Evolutionary conservation across 2,329 filamentous ascomycete genomes (phyloP).

Genomic region (Coccinonectria pachysandricola): DNA sequence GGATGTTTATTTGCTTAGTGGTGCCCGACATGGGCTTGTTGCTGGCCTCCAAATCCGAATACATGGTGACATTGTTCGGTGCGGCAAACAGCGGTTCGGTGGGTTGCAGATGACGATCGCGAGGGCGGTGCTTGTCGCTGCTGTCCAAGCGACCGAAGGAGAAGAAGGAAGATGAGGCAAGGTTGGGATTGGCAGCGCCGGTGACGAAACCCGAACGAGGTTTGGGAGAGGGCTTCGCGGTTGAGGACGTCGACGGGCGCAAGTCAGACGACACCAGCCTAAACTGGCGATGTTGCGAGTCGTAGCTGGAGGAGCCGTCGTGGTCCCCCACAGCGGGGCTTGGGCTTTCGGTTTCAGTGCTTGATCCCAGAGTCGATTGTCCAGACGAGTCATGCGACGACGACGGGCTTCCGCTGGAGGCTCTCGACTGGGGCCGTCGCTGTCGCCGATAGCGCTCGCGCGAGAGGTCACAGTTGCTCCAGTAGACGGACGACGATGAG

Average conservation of each 20-base stretch:
- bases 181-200: too few species aligned
- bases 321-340: slow-evolving; percentile 19
- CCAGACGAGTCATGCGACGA: slow-evolving; percentile 15
- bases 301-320: slow-evolving; percentile 9
- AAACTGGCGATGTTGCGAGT: slow-evolving; percentile 5
- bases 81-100: slow-evolving; percentile 7
- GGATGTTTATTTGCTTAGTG: slow-evolving; percentile 24
- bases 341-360: too few species aligned
- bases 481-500: too few species aligned
- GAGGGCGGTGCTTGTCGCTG: slow-evolving; percentile 11
- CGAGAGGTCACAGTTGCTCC: slow-evolving; percentile 9
- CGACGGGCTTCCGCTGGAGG: too few species aligned
- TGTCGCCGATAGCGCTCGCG: slow-evolving; percentile 11
- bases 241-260: slow-evolving; percentile 6
- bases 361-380: slow-evolving; percentile 15
- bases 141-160: slow-evolving; percentile 13
- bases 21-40: slow-evolving; percentile 18
- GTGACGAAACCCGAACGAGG: slow-evolving; percentile 1
- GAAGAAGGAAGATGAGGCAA: slow-evolving; percentile 9
- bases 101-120: slow-evolving; percentile 14
- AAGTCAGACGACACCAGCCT: slow-evolving; percentile 15
- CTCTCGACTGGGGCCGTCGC: too few species aligned
- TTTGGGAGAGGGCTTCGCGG: slow-evolving; percentile 11
- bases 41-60: slow-evolving; percentile 20
- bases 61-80: slow-evolving; percentile 26